phyloP scores from a whole-genome alignment of 805 yeast genomes.

The Candida cerambycidarum region DNA sequence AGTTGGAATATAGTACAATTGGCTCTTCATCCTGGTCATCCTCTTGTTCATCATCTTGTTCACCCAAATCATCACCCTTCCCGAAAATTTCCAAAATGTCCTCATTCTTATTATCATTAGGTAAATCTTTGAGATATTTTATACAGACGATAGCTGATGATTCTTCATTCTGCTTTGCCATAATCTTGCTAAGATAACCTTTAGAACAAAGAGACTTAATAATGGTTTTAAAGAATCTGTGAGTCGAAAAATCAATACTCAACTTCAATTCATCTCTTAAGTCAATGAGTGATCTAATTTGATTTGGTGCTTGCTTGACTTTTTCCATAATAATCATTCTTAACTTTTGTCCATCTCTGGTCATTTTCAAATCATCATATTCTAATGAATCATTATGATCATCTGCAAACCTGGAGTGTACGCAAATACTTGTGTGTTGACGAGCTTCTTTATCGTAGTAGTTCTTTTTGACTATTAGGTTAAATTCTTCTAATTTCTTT shows the following conservation, averaged over 20 bases:
- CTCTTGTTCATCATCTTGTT: constrained; percentile 18
- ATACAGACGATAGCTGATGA: constrained; percentile 23
- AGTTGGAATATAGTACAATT: constrained; percentile 45
- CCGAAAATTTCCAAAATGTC: constrained; percentile 12
- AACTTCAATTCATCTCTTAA: constrained; percentile 58
- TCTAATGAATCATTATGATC: constrained; percentile 18
- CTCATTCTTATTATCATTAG: constrained; percentile 31
- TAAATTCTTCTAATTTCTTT: constrained; percentile 50
- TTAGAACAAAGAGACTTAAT: constrained; percentile 44
- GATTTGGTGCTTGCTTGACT: constrained; percentile 57
- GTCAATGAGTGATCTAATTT: constrained; percentile 60
- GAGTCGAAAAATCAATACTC: constrained; percentile 36
- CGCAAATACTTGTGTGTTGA: constrained; percentile 53
- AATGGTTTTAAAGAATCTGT: constrained; percentile 50
- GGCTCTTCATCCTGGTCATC: constrained; percentile 23
- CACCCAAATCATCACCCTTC: constrained; percentile 23
- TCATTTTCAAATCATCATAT: constrained; percentile 13
- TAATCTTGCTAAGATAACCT: constrained; percentile 50
- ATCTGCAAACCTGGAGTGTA: constrained; percentile 48
- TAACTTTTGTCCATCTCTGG: constrained; percentile 28
- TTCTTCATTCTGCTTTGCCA: constrained; percentile 34
- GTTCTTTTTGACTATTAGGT: constrained; percentile 44
- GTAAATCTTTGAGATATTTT: constrained; percentile 45
- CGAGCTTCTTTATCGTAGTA: constrained; percentile 38
- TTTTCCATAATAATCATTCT: constrained; percentile 44